phyloP scores from a whole-genome alignment of 495 filamentous ascomycete species.

The Penicillium roqueforti region DNA sequence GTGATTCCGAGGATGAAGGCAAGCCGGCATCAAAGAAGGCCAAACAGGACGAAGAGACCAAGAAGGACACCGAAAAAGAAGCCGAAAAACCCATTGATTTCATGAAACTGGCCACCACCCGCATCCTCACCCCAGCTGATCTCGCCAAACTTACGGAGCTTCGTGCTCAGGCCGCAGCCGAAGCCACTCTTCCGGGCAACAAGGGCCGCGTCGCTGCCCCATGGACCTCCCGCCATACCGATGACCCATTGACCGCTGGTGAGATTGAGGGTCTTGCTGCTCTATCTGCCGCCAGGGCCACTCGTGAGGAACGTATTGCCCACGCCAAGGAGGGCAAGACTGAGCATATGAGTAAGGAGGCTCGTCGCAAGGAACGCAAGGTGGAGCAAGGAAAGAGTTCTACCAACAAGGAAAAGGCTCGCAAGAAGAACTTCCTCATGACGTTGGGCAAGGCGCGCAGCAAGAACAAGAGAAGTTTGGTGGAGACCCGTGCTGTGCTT shows the following conservation, averaged over 20 bases:
- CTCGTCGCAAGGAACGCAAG: slow-evolving; percentile 78
- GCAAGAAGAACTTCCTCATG: slow-evolving; percentile 98
- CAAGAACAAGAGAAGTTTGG: slow-evolving; percentile 89
- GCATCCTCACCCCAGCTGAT: slow-evolving; percentile 88
- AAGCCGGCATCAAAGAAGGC: slow-evolving; percentile 62
- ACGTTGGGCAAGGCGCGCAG: slow-evolving; percentile 88
- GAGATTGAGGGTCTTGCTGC: slow-evolving; percentile 73
- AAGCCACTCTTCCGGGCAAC: slow-evolving; percentile 50
- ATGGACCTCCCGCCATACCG: slow-evolving; percentile 56
- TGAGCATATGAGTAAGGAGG: slow-evolving; percentile 76
- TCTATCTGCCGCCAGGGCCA: slow-evolving; percentile 66
- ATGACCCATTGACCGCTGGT: slow-evolving; percentile 80
- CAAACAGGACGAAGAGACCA: slow-evolving; percentile 29
- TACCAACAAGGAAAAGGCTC: slow-evolving; percentile 95
- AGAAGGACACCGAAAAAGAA: slow-evolving; percentile 17
- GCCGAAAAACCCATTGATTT: slow-evolving; percentile 37
- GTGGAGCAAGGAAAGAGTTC: slow-evolving; percentile 83
- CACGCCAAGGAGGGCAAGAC: slow-evolving; percentile 72
- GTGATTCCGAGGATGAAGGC: slow-evolving; percentile 64
- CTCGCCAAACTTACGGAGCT: slow-evolving; percentile 89
- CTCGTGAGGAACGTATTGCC: slow-evolving; percentile 77
- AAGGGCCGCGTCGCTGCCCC: slow-evolving; percentile 40
- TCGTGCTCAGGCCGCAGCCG: slow-evolving; percentile 63
- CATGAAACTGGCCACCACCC: slow-evolving; percentile 73
- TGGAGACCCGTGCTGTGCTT: slow-evolving; percentile 71